phyloP scores from a whole-genome alignment of 768 basidiomycete genomes.

The Cantharellus cinnabarinus region DNA sequence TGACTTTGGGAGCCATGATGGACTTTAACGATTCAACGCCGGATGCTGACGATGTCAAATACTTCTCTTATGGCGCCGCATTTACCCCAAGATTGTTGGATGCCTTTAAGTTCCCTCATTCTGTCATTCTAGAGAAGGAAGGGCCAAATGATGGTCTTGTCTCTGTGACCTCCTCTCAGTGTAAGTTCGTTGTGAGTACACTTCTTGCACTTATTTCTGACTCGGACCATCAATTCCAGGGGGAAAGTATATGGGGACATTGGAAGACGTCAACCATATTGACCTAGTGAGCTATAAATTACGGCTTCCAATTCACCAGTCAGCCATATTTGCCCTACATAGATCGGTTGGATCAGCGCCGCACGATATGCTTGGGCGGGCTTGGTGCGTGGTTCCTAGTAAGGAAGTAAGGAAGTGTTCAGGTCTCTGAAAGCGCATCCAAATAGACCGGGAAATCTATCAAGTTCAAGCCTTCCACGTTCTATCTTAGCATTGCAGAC shows the following conservation, averaged over 20 bases:
- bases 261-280: slow-evolving; percentile 77
- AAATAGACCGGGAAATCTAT: slow-evolving; percentile 74
- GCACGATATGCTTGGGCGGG: background rate
- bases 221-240: background rate
- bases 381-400: background rate
- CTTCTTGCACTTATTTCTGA: background rate
- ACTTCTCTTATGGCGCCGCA: slow-evolving; percentile 89
- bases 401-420: slow-evolving; percentile 69
- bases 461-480: slow-evolving; percentile 77
- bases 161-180: slow-evolving; percentile 66
- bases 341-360: slow-evolving; percentile 4
- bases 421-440: slow-evolving; percentile 35
- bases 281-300: slow-evolving; percentile 30
- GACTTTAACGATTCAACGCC: slow-evolving; percentile 76
- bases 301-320: no score
- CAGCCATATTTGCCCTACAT: background rate
- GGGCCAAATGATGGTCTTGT: slow-evolving; percentile 93
- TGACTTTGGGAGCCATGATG: slow-evolving; percentile 71
- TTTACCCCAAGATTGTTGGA: slow-evolving; percentile 82
- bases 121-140: slow-evolving; percentile 65
- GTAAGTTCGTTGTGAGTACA: slow-evolving; percentile 14
- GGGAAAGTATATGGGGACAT: slow-evolving; percentile 90
- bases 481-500: slow-evolving; percentile 71
- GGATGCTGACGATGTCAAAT: slow-evolving; percentile 56
- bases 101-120: slow-evolving; percentile 68